Evolutionary conservation across 148 eudicot species (phyloP).

Genomic region (Oxyria digyna): DNA sequence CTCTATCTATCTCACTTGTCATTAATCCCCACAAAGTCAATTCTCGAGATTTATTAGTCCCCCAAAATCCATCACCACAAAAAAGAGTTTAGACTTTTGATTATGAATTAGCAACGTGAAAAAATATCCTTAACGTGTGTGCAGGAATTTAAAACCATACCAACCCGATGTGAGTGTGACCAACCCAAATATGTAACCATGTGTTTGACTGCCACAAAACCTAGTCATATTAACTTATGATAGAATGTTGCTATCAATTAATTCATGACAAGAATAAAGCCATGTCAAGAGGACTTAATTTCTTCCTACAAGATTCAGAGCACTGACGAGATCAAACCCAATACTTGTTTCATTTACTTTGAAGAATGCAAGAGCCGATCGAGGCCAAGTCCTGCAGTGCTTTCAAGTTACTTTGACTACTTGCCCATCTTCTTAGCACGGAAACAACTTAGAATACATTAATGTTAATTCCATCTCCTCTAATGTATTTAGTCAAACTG

Average conservation of each 20-base stretch:
- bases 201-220: not conserved
- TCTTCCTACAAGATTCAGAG: not conserved
- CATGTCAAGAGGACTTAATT: too few species aligned
- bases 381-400: not conserved
- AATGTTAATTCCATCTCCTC: not conserved
- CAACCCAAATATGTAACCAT: too few species aligned
- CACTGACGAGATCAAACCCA: slow-evolving; percentile 5
- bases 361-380: not conserved
- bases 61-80: not conserved
- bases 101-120: too few species aligned
- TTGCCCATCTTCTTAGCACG: not conserved
- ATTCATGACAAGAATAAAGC: not conserved
- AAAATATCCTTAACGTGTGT: too few species aligned
- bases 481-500: too few species aligned
- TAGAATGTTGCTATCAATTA: not conserved
- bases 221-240: too few species aligned
- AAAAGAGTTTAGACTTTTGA: too few species aligned
- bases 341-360: not conserved
- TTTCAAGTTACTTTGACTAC: not conserved
- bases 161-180: too few species aligned
- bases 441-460: not conserved
- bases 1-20: not conserved
- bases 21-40: not conserved
- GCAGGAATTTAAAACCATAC: too few species aligned
- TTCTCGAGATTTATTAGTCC: not conserved